Conservation (phyloP, 257 asterid genomes). For the Haberlea rhodopensis region DNA sequence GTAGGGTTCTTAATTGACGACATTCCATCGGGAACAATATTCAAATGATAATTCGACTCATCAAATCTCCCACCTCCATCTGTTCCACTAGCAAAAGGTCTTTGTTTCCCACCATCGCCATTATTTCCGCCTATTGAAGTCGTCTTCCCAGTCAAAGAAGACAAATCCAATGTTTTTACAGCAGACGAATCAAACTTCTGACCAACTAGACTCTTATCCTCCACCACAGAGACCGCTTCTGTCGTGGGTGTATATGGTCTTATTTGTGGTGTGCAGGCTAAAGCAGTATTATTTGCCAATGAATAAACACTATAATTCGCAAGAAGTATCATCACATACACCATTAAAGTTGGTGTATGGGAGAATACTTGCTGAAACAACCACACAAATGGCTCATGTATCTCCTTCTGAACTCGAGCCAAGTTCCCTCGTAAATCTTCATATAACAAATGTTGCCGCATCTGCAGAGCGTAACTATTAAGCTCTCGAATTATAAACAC, state of each 20-base stretch:
- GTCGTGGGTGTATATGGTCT: conserved; percentile 31
- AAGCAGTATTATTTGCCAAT: conserved; percentile 49
- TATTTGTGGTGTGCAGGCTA: conserved; percentile 45
- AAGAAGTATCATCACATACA: conserved; percentile 82
- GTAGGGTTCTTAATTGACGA: conserved; percentile 43
- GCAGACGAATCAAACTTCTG: conserved; percentile 55
- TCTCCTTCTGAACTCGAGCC: conserved; percentile 72
- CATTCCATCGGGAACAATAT: conserved; percentile 38
- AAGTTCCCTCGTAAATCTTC: conserved; percentile 85
- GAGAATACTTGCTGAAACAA: conserved; percentile 93
- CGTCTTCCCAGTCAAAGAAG: conserved; percentile 56
- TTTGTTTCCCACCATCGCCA: conserved; percentile 67
- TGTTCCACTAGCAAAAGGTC: conserved; percentile 53
- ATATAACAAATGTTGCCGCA: conserved; percentile 65
- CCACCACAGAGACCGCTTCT: conserved; percentile 44
- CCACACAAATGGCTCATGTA: conserved; percentile 93
- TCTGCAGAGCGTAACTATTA: conserved; percentile 66
- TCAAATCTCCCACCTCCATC: conserved; percentile 83
- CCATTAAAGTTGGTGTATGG: conserved; percentile 86
- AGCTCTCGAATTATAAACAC: conserved; percentile 92
- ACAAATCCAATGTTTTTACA: conserved; percentile 39
- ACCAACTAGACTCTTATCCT: conserved; percentile 32
- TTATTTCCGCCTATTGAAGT: conserved; percentile 55
- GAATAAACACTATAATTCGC: conserved; percentile 91
- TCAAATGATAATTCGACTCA: conserved; percentile 31